A percentile compares a stretch with the other conserved stretches of the same genome.
Conservation (phyloP, 2,329 filamentous ascomycete species). For the Chaetomium sp. region DNA sequence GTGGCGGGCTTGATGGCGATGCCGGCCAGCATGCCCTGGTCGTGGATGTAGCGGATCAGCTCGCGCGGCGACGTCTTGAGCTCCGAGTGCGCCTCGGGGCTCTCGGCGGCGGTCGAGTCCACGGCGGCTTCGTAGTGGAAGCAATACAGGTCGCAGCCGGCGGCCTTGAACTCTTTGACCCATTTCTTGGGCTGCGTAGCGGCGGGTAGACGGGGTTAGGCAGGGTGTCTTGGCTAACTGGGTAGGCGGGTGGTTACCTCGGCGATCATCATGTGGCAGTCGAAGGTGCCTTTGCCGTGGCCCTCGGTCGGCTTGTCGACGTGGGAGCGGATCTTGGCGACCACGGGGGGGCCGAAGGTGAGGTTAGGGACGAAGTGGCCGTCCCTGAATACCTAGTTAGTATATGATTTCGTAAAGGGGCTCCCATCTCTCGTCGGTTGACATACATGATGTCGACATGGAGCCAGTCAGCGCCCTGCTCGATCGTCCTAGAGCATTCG, state of each 20-base stretch:
- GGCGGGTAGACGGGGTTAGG: not conserved
- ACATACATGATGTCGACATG: constrained; percentile 86
- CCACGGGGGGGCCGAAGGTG: constrained; percentile 92
- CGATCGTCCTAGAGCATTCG: constrained; percentile 84
- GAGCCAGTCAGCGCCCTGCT: constrained; percentile 85
- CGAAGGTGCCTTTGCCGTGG: constrained; percentile 86
- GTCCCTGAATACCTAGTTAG: constrained; percentile 64
- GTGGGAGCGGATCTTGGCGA: constrained; percentile 87
- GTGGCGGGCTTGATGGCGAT: constrained; percentile 96
- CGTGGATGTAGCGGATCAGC: constrained; percentile 88
- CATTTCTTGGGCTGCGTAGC: constrained; percentile 85
- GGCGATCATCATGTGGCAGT: constrained; percentile 99
- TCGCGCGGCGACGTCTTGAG: constrained; percentile 78
- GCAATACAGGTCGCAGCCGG: constrained; percentile 97
- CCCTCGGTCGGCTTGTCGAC: constrained; percentile 72
- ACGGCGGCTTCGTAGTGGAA: constrained; percentile 98
- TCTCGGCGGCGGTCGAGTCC: constrained; percentile 76
- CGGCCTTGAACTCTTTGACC: constrained; percentile 92
- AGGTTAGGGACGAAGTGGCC: constrained; percentile 99
- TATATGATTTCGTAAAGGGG: not conserved
- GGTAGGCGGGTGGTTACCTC: constrained; percentile 64
- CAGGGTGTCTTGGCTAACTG: not conserved
- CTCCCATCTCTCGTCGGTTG: not conserved
- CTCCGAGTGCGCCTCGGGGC: constrained; percentile 69
- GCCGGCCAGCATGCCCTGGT: constrained; percentile 82